Percentiles rank a stretch among this genome's conserved stretches.
These are phyloP conservation scores for Thraustochytrium striatum DNA, from an alignment of 352 stramenopile species.

Conservation along the genomic window DNA sequence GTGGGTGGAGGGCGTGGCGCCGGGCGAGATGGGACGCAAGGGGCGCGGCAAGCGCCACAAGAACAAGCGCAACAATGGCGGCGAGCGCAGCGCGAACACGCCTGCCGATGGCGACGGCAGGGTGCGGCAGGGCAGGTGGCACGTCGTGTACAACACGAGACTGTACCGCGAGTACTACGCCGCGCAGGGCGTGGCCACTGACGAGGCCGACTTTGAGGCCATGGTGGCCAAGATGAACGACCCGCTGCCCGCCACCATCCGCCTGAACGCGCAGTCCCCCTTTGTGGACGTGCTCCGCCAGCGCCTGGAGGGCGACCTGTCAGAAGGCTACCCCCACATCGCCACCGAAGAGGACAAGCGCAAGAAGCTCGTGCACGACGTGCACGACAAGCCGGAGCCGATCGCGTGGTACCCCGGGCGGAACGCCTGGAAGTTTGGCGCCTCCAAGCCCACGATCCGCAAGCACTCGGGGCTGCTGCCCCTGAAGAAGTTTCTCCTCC, in stretches of 20 bases:
- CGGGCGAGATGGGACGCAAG: too few species aligned
- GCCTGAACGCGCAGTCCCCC: constrained; percentile 81
- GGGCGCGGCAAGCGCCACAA: neutral
- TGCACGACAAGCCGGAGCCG: neutral
- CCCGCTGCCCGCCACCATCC: constrained; percentile 82
- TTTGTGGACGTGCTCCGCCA: constrained; percentile 67
- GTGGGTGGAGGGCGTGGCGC: too few species aligned
- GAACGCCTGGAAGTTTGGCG: neutral
- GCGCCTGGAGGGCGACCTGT: neutral
- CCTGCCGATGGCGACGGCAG: neutral
- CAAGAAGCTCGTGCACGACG: neutral
- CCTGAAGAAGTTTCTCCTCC: constrained; percentile 86
- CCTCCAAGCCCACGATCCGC: neutral
- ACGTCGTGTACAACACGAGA: constrained; percentile 1
- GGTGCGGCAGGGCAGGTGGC: neutral
- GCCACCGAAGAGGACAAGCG: neutral
- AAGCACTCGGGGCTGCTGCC: neutral
- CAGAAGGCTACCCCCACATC: neutral
- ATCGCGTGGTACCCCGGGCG: neutral
- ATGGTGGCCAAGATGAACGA: constrained; percentile 80
- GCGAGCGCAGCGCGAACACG: neutral
- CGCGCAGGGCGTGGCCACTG: constrained; percentile 68
- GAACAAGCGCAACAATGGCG: neutral
- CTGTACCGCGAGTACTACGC: constrained; percentile 69
- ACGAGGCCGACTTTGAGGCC: constrained; percentile 70